Percentiles rank a stretch among this genome's conserved stretches.
Evolutionary conservation across 495 filamentous ascomycete species (phyloP).

Genomic region (Neurospora sp.): DNA sequence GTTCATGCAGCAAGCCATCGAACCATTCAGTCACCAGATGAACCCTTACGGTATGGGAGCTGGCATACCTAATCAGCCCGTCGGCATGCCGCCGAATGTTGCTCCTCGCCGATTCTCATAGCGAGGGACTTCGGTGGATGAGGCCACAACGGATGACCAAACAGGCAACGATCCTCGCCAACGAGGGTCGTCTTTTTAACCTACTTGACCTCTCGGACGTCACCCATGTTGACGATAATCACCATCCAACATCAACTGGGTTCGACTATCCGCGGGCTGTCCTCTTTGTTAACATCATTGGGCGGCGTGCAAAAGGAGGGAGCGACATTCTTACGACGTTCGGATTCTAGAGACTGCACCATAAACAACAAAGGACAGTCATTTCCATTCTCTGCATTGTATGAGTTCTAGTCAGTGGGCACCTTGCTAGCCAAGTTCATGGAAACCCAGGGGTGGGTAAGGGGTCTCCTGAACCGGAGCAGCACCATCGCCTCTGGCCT

Average conservation of each 20-base stretch:
- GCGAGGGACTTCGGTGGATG: constrained; percentile 1
- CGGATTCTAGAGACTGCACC: neutral
- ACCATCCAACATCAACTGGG: neutral
- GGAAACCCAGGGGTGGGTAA: neutral
- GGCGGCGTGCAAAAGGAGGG: neutral
- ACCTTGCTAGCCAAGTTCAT: neutral
- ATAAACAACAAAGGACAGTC: neutral
- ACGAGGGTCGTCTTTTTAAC: neutral
- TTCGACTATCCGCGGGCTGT: neutral
- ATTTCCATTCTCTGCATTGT: neutral
- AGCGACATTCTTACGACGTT: neutral
- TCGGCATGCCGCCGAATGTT: constrained; percentile 29
- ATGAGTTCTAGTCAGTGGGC: neutral
- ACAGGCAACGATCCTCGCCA: neutral
- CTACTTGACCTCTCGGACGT: neutral
- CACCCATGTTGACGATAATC: neutral
- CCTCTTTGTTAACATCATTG: neutral
- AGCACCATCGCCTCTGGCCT: neutral
- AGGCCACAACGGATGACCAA: neutral
- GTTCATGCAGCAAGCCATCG: constrained; percentile 48
- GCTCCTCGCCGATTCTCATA: constrained; percentile 38
- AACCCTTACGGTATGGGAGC: constrained; percentile 64
- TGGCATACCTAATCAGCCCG: constrained; percentile 41
- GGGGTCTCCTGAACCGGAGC: neutral
- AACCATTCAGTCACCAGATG: constrained; percentile 47